phyloP scores from a whole-genome alignment of 1,284 basidiomycete genomes.

The Grifola frondosa region DNA sequence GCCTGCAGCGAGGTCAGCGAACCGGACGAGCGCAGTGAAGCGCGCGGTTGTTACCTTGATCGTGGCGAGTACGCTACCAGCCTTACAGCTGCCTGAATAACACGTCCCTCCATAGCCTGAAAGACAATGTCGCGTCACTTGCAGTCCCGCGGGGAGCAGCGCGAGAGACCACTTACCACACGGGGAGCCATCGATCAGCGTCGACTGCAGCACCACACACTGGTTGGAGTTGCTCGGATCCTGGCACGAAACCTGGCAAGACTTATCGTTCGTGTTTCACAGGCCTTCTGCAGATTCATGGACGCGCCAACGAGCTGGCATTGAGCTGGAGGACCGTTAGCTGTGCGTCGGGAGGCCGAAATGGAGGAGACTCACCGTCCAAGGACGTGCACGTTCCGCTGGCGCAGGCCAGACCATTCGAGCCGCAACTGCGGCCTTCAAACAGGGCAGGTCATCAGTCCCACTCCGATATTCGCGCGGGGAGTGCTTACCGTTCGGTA shows the following conservation, averaged over 20 bases:
- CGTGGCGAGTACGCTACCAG: conserved; percentile 62
- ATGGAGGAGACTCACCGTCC: conserved; percentile 47
- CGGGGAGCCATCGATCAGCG: conserved; percentile 82
- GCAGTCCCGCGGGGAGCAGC: conserved; percentile 3
- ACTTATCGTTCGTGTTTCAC: conserved; percentile 61
- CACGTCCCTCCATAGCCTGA: conserved; percentile 76
- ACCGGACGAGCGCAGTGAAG: background rate
- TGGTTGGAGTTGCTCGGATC: conserved; percentile 62
- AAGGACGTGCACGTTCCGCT: conserved; percentile 82
- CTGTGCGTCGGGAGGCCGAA: background rate
- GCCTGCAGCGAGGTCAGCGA: conserved; percentile 36
- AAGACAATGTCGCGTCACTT: conserved; percentile 3
- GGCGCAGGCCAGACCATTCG: conserved; percentile 70
- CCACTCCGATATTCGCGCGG: background rate
- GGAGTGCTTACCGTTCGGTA: conserved; percentile 60
- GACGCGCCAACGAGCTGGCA: conserved; percentile 74
- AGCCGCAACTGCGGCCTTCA: conserved; percentile 63
- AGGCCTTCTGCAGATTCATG: conserved; percentile 67
- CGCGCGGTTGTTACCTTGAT: conserved; percentile 48
- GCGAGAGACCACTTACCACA: conserved; percentile 56
- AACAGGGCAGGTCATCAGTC: background rate
- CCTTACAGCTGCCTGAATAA: conserved; percentile 60
- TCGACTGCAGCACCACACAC: conserved; percentile 76
- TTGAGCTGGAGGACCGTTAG: conserved; percentile 52
- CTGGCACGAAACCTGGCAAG: conserved; percentile 80